phyloP scores from a whole-genome alignment of 1,284 basidiomycete species.

The Schizopora paradoxa region DNA sequence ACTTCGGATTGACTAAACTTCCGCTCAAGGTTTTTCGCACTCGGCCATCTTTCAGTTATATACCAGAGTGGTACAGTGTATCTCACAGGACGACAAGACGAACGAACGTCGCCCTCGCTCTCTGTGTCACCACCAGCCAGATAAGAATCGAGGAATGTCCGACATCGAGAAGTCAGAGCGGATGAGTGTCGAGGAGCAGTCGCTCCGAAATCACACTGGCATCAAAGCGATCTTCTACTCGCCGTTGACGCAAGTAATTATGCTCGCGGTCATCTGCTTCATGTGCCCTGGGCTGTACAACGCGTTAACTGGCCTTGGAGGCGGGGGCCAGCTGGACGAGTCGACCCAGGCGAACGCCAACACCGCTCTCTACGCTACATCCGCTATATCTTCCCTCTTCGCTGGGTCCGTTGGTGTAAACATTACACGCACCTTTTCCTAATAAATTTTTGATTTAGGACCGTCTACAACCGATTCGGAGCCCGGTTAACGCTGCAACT shows the following conservation, averaged over 20 bases:
- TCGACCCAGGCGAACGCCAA: slow-evolving; percentile 27
- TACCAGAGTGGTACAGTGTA: too few relatives aligned
- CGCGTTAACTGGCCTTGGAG: slow-evolving; percentile 28
- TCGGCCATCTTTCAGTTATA: too few relatives aligned
- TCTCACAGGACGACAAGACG: too few relatives aligned
- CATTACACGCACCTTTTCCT: not conserved
- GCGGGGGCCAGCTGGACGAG: slow-evolving; percentile 27
- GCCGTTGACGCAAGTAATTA: slow-evolving; percentile 24
- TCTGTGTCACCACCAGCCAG: too few relatives aligned
- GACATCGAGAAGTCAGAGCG: too few relatives aligned
- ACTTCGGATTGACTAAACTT: too few relatives aligned
- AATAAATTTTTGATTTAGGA: not conserved
- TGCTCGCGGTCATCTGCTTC: slow-evolving; percentile 33
- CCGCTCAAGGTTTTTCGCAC: too few relatives aligned
- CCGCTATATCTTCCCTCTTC: slow-evolving; percentile 25
- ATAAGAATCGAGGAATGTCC: too few relatives aligned
- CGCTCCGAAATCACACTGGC: too few relatives aligned
- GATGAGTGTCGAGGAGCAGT: too few relatives aligned
- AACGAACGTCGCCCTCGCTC: too few relatives aligned
- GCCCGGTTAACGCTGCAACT: slow-evolving; percentile 42
- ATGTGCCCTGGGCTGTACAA: slow-evolving; percentile 29
- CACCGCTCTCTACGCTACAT: slow-evolving; percentile 26
- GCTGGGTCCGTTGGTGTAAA: slow-evolving; percentile 14
- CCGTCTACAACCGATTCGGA: slow-evolving; percentile 31
- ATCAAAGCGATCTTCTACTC: slow-evolving; percentile 24